Base-by-base conservation (phyloP, 345 rosid species). In the Passiflora organensis region DNA sequence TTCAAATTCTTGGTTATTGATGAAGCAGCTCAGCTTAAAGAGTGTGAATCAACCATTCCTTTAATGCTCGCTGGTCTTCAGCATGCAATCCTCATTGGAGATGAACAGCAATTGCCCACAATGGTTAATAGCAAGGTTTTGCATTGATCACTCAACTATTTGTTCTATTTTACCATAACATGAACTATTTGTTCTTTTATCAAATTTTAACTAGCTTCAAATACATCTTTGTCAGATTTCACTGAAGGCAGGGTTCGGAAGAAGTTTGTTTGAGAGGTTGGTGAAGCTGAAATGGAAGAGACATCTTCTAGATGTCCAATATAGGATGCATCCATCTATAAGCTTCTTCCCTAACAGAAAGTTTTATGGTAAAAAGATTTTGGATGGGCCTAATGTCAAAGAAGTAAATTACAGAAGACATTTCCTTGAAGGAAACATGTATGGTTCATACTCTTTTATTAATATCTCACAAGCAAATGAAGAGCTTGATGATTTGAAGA, bases 1-100 rank as follows among this genome's bases (percentile, higher is more conserved):
- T 53, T 78, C 34, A 39, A 72, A 14, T 20, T 77, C 24, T 57
- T 82, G 60, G 76, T 82, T 0, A 78, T 82, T 5, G 89, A 82
- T 20, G 89, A 82, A 72, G 89, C 89, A 32, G 83, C 83, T 8
- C 89, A 82, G 52, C 55, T 82, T 21, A 60, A 60, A 50, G 64
- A 60, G 22, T 49, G 64, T 5, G 64, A 60, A 17, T 60, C 64
- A 16, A 39, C 48, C 1, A 50, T 60, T 12, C 56, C 64, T 6
- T 42, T 60, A 10, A 55, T 21, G 17, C 48, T 60, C 13, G 9
- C 56, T 11, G 64, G 64, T 39, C 39, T 60, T 17, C 24, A n/a
- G 3, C 48, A 49, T 49, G 64, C 48, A 23, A 25, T 59, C 17
- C 64, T 59, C 14, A n/a, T 59, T 2, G 64, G 64, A n/a, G 64